phyloP scores from a whole-genome alignment of 768 basidiomycete species.

The Mycena belliarum region DNA sequence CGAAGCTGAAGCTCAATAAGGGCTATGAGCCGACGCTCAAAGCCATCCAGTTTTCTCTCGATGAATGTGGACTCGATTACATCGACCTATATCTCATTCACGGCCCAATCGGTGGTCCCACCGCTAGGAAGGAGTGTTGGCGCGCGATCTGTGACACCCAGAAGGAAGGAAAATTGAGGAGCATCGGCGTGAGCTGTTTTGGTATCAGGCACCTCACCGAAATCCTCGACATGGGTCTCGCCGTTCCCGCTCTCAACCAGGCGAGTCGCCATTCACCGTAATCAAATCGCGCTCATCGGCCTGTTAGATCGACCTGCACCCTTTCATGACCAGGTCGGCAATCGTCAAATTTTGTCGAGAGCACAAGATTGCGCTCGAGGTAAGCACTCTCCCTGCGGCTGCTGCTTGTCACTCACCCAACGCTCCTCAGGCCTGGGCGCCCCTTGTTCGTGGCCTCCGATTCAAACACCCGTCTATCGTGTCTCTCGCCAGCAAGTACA shows the following conservation, averaged over 20 bases:
- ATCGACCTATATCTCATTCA: constrained; percentile 77
- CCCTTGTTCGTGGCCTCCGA: constrained; percentile 64
- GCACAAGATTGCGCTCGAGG: constrained; percentile 63
- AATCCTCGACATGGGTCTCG: constrained; percentile 41
- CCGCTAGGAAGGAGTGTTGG: constrained; percentile 64
- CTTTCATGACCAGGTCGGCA: constrained; percentile 67
- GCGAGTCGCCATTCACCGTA: constrained; percentile 29
- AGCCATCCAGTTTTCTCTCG: constrained; percentile 54
- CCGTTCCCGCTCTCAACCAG: constrained; percentile 63
- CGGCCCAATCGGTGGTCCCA: constrained; percentile 61
- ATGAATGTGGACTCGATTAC: constrained; percentile 56
- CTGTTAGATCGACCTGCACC: constrained; percentile 56
- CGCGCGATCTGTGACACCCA: constrained; percentile 64
- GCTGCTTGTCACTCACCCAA: neutral
- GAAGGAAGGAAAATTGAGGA: constrained; percentile 56
- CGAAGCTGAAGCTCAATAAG: constrained; percentile 63
- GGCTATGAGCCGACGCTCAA: constrained; percentile 50
- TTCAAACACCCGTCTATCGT: constrained; percentile 60
- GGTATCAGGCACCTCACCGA: constrained; percentile 64
- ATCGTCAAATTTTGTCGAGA: constrained; percentile 61
- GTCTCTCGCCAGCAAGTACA: constrained; percentile 52
- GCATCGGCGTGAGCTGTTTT: constrained; percentile 66
- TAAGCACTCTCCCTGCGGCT: constrained; percentile 28
- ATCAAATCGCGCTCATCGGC: neutral
- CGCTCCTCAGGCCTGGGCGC: constrained; percentile 63